These are phyloP conservation scores for Picea abies DNA, from an alignment of 83 land plant species.

Conservation along the genomic window DNA sequence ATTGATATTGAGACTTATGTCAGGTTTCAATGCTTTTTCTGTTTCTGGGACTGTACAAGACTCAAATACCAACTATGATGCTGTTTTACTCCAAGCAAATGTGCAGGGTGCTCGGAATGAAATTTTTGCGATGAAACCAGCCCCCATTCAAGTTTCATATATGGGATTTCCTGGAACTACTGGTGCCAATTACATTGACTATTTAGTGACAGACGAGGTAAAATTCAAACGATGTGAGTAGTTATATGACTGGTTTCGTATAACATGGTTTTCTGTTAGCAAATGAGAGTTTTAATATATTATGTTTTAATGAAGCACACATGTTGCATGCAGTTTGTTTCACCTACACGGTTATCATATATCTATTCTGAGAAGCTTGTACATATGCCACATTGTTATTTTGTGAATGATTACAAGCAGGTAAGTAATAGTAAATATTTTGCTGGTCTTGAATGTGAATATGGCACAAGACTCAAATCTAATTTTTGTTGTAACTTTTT, in stretches of 20 bases:
- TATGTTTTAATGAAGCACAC: background rate
- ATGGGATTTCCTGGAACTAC: constrained; percentile 99
- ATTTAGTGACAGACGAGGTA: constrained; percentile 99
- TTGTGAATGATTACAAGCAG: constrained; percentile 99
- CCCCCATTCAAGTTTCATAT: constrained; percentile 97
- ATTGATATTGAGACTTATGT: background rate
- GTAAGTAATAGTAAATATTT: constrained; percentile 28
- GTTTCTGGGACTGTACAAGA: background rate
- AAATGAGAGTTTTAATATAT: background rate
- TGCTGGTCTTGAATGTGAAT: background rate
- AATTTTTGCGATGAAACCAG: constrained; percentile 99
- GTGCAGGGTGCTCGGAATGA: constrained; percentile 96
- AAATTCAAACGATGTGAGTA: background rate
- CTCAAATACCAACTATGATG: background rate
- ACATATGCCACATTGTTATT: constrained; percentile 97
- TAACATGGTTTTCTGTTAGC: background rate
- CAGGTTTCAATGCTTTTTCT: background rate
- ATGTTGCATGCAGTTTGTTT: constrained; percentile 80
- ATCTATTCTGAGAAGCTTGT: constrained; percentile 98
- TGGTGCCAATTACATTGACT: constrained; percentile 93
- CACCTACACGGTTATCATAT: constrained; percentile 70
- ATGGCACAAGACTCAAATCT: background rate
- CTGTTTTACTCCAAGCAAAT: background rate
- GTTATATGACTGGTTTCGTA: background rate
- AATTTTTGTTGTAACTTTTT: constrained; percentile 1